These are phyloP conservation scores for Russula dissimulans DNA, from an alignment of 768 basidiomycete species.

Conservation along the genomic window DNA sequence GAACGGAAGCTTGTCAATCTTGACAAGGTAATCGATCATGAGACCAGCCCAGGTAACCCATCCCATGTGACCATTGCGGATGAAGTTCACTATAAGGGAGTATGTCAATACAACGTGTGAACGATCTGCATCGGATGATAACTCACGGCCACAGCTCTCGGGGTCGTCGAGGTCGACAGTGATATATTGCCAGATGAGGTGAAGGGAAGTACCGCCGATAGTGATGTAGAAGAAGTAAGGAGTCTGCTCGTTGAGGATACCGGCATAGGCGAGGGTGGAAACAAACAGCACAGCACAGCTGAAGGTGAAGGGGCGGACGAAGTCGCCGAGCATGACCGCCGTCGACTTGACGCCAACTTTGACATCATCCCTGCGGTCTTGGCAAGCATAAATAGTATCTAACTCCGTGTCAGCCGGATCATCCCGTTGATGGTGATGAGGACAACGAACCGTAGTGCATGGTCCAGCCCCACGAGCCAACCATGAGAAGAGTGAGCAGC, in stretches of 20 bases:
- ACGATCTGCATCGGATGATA: neutral
- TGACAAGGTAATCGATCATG: conserved; percentile 19
- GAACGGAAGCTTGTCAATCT: conserved; percentile 15
- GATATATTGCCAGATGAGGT: conserved; percentile 22
- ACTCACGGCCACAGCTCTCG: conserved; percentile 19
- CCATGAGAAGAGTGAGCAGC: conserved; percentile 15
- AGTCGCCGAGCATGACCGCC: conserved; percentile 60
- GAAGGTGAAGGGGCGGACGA: conserved; percentile 49
- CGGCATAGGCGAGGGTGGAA: conserved; percentile 42
- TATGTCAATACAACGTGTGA: neutral
- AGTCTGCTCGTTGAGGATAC: conserved; percentile 32
- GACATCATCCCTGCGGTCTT: conserved; percentile 67
- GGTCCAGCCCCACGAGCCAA: conserved; percentile 29
- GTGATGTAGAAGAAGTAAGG: conserved; percentile 19
- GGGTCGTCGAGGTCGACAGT: conserved; percentile 20
- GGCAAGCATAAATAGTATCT: conserved; percentile 69
- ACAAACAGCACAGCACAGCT: conserved; percentile 46
- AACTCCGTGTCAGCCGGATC: neutral
- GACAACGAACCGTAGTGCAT: conserved; percentile 32
- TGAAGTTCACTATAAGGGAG: conserved; percentile 13
- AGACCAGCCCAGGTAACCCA: conserved; percentile 21
- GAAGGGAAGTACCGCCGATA: conserved; percentile 19
- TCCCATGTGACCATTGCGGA: conserved; percentile 19
- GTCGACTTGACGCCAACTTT: conserved; percentile 66
- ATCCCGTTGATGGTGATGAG: neutral